phyloP scores from a whole-genome alignment of 345 rosid species.

The Melaleuca quinquenervia region DNA sequence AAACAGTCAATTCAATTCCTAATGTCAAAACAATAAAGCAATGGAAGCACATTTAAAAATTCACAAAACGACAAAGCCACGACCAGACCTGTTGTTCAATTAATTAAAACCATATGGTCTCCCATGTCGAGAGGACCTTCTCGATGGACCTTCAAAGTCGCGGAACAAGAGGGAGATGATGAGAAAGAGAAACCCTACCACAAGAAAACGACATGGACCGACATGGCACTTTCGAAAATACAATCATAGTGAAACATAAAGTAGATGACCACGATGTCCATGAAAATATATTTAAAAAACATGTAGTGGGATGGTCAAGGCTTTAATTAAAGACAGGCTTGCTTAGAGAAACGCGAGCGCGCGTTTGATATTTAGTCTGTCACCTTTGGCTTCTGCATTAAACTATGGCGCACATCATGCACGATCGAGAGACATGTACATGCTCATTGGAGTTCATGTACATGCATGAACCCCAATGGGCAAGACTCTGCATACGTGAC shows the following conservation, averaged over 20 bases:
- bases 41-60: not conserved
- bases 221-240: not conserved
- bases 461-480: not conserved
- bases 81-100: not conserved
- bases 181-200: not conserved
- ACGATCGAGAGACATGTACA: not conserved
- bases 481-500: not conserved
- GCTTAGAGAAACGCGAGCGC: not conserved
- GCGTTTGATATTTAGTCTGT: not conserved
- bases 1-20: not conserved
- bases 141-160: not conserved
- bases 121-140: not conserved
- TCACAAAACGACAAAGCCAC: not conserved
- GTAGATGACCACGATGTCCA: not conserved
- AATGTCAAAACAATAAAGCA: not conserved
- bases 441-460: too few species aligned
- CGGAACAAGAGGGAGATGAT: not conserved
- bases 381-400: not conserved
- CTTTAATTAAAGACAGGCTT: not conserved
- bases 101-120: not conserved
- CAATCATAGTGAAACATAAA: not conserved
- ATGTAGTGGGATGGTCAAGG: not conserved
- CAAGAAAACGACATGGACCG: not conserved
- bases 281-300: not conserved
- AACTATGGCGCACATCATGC: not conserved